phyloP scores from a whole-genome alignment of 2,329 filamentous ascomycete species.

The Fusarium secorum region DNA sequence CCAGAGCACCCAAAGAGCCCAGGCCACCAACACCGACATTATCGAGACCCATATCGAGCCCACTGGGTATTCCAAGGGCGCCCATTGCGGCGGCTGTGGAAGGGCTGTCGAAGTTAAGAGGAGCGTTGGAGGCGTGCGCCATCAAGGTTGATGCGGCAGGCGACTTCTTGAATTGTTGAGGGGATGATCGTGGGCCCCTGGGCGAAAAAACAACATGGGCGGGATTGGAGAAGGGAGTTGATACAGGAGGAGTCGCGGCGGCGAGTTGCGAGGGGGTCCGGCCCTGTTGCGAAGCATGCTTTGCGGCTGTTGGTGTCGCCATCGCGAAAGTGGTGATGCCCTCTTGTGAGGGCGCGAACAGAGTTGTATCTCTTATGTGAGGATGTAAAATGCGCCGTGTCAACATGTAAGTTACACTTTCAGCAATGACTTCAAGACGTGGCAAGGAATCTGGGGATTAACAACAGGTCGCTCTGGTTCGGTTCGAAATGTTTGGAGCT shows the following conservation, averaged over 20 bases:
- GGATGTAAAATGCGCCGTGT: not conserved
- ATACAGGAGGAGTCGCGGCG: constrained; percentile 70
- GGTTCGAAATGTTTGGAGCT: not conserved
- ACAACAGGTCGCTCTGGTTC: not conserved
- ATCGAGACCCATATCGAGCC: constrained; percentile 62
- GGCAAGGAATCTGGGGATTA: not conserved
- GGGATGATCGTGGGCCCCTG: constrained; percentile 64
- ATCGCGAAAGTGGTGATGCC: constrained; percentile 44
- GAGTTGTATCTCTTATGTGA: not conserved
- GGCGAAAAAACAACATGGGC: constrained; percentile 68
- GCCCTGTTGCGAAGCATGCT: constrained; percentile 55
- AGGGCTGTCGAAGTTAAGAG: constrained; percentile 70
- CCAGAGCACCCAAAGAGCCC: constrained; percentile 51
- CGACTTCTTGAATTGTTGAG: constrained; percentile 70
- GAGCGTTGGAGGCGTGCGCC: constrained; percentile 54
- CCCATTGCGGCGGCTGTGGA: constrained; percentile 69
- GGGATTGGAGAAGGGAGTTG: constrained; percentile 69
- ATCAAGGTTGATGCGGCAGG: constrained; percentile 63
- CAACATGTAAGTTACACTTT: not conserved
- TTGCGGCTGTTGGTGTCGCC: constrained; percentile 61
- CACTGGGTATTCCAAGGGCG: constrained; percentile 58
- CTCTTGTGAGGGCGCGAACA: constrained; percentile 20
- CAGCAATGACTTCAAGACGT: not conserved
- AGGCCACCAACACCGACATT: constrained; percentile 59
- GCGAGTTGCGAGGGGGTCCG: constrained; percentile 60